Conservation (phyloP, 495 filamentous ascomycete species). For the Umbilicaria muhlenbergii region DNA sequence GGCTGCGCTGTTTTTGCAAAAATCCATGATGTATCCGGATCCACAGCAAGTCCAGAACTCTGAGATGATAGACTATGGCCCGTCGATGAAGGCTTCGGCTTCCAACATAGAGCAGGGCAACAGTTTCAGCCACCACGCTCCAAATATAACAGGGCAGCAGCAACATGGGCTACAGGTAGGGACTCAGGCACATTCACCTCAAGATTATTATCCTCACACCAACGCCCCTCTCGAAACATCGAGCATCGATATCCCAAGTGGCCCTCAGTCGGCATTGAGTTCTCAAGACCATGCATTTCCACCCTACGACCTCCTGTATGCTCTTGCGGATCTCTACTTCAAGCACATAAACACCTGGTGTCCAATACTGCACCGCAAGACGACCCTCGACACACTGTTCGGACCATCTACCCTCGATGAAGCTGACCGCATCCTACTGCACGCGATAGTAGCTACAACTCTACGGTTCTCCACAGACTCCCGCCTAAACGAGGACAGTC, state of each 20-base stretch:
- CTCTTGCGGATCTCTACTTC: constrained; percentile 74
- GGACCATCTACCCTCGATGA: constrained; percentile 59
- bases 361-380: constrained; percentile 69
- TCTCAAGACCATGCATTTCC: constrained; percentile 60
- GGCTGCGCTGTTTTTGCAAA: constrained; percentile 1
- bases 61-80: background rate
- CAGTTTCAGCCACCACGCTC: background rate
- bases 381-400: constrained; percentile 70
- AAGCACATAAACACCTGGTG: constrained; percentile 86
- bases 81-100: background rate
- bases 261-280: background rate
- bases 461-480: constrained; percentile 64
- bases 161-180: background rate
- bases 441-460: constrained; percentile 75
- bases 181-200: background rate
- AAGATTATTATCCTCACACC: background rate
- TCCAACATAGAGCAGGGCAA: background rate
- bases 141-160: background rate
- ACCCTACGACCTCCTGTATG: constrained; percentile 70
- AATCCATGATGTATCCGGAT: background rate
- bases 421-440: constrained; percentile 65
- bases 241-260: constrained; percentile 19
- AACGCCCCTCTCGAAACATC: constrained; percentile 28
- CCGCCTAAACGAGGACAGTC: constrained; percentile 51
- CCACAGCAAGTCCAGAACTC: background rate